phyloP scores from a whole-genome alignment of 352 stramenopile species.

The Thraustochytrium aureum region DNA sequence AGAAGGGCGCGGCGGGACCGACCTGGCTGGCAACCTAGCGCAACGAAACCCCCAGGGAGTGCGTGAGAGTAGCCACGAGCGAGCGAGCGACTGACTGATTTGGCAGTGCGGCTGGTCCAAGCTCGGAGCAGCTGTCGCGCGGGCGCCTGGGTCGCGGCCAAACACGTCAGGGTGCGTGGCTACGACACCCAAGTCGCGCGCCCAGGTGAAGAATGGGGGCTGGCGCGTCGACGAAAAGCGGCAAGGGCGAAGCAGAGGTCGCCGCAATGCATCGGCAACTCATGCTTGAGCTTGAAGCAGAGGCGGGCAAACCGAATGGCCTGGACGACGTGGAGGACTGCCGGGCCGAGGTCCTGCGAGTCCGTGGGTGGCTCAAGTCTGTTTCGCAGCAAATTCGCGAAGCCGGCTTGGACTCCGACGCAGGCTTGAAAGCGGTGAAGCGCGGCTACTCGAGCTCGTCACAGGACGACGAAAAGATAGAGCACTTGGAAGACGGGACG shows the following conservation, averaged over 20 bases:
- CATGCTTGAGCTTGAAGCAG: not conserved
- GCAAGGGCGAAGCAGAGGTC: not conserved
- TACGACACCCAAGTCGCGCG: no score
- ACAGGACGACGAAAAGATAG: no score
- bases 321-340: conserved; percentile 22
- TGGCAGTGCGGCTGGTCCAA: no score
- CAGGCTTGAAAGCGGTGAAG: not conserved
- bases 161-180: no score
- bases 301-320: not conserved
- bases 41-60: no score
- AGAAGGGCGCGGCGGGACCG: no score
- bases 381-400: not conserved
- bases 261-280: not conserved
- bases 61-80: no score
- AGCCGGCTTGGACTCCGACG: not conserved
- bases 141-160: no score
- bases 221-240: not conserved
- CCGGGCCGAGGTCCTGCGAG: conserved; percentile 27
- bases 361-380: conserved; percentile 12
- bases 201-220: conserved; percentile 36
- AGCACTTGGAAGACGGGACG: conserved; percentile 21
- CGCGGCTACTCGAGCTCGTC: no score
- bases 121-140: no score
- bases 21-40: no score
- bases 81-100: no score